Evolutionary conservation across 495 filamentous ascomycete genomes (phyloP).

Genomic region (Lasiosphaeris hirsuta): DNA sequence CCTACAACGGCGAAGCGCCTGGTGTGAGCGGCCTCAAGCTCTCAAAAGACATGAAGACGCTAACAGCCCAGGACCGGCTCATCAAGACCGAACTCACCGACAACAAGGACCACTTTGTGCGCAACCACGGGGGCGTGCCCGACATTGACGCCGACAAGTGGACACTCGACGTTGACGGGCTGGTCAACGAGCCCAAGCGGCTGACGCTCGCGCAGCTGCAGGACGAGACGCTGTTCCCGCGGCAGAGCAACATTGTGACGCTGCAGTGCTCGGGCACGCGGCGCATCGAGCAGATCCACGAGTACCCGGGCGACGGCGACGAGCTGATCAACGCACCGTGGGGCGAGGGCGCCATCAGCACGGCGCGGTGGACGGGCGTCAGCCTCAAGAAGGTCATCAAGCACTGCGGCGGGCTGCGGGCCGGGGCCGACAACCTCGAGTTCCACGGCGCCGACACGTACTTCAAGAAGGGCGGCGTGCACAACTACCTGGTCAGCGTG

Average conservation of each 20-base stretch:
- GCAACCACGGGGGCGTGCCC: conserved; percentile 65
- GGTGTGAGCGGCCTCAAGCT: conserved; percentile 18
- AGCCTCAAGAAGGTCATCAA: conserved; percentile 66
- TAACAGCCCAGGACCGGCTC: conserved; percentile 15
- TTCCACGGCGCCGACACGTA: conserved; percentile 65
- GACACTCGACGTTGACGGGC: conserved; percentile 51
- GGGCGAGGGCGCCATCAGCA: conserved; percentile 66
- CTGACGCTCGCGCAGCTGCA: conserved; percentile 55
- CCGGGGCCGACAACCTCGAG: conserved; percentile 57
- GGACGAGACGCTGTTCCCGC: conserved; percentile 55
- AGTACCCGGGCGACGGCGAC: conserved; percentile 64
- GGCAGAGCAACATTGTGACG: conserved; percentile 51
- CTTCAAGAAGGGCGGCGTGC: conserved; percentile 58
- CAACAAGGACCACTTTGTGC: conserved; percentile 60
- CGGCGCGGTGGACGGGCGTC: conserved; percentile 59
- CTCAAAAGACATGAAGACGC: neutral
- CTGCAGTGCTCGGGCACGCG: conserved; percentile 69
- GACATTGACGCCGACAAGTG: conserved; percentile 54
- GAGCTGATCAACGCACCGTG: conserved; percentile 67
- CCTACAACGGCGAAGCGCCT: conserved; percentile 67
- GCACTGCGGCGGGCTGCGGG: conserved; percentile 56
- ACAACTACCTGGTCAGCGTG: conserved; percentile 62
- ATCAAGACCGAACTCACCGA: conserved; percentile 49
- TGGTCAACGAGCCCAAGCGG: conserved; percentile 53
- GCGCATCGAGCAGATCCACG: conserved; percentile 61